phyloP scores from a whole-genome alignment of 768 basidiomycete species.

The Psilocybe tampanensis region DNA sequence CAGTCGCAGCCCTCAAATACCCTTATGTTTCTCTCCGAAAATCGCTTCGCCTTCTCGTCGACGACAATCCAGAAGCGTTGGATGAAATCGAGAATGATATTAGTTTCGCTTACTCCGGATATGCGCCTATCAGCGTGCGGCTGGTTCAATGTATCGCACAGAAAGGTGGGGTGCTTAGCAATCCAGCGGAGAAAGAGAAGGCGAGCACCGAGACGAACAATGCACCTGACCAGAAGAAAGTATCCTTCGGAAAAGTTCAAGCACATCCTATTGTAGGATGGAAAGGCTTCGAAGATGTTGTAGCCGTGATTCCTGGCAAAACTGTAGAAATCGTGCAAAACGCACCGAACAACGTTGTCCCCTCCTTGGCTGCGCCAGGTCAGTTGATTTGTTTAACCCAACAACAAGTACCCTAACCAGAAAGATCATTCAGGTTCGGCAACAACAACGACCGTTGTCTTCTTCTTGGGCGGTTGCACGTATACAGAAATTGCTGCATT shows the following conservation, averaged over 20 bases:
- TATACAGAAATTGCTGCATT: slow-evolving; percentile 96
- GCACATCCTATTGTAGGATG: slow-evolving; percentile 95
- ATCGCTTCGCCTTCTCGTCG: slow-evolving; percentile 88
- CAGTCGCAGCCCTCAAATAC: slow-evolving; percentile 53
- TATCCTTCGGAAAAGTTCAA: slow-evolving; percentile 56
- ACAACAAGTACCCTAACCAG: slow-evolving; percentile 3
- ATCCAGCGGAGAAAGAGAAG: slow-evolving; percentile 67
- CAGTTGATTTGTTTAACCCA: not conserved
- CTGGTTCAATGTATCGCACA: slow-evolving; percentile 93
- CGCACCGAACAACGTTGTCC: slow-evolving; percentile 16
- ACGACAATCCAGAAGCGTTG: slow-evolving; percentile 75
- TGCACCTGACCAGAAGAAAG: slow-evolving; percentile 38
- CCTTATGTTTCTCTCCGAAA: slow-evolving; percentile 79
- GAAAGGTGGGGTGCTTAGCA: slow-evolving; percentile 87
- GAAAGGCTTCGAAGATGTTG: slow-evolving; percentile 95
- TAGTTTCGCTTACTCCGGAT: slow-evolving; percentile 95
- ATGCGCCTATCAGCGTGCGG: slow-evolving; percentile 90
- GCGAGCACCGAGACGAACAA: slow-evolving; percentile 33
- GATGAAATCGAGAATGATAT: slow-evolving; percentile 93
- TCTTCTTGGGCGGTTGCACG: slow-evolving; percentile 97
- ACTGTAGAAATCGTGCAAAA: slow-evolving; percentile 77
- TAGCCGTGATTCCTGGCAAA: slow-evolving; percentile 81
- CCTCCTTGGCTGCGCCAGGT: slow-evolving; percentile 17
- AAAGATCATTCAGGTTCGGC: slow-evolving; percentile 15
- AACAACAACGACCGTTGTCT: slow-evolving; percentile 84